Percentiles rank a stretch among this genome's conserved stretches.
Conservation (phyloP, 176 grass and related monocot genomes). For the Triticum monococcum region DNA sequence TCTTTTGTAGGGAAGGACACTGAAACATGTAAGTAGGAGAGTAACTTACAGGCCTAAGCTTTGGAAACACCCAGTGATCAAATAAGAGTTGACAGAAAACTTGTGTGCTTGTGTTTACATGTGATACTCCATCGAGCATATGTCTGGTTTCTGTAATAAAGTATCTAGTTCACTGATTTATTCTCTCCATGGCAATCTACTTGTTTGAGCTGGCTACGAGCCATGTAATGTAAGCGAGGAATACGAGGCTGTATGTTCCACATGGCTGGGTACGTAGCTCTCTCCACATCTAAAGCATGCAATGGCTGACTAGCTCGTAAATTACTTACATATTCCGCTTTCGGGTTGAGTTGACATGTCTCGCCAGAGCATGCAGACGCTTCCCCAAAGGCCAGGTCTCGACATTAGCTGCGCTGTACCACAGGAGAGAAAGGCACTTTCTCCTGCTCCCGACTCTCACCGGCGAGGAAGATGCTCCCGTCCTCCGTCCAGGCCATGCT, state of each 20-base stretch:
- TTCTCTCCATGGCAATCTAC: neutral
- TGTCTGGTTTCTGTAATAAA: neutral
- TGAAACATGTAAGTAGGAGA: neutral
- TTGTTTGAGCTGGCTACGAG: neutral
- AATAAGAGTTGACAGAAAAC: conserved; percentile 13
- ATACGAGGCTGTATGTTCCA: neutral
- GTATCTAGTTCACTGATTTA: neutral
- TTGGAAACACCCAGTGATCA: conserved; percentile 26
- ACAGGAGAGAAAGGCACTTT: neutral
- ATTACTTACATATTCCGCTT: neutral
- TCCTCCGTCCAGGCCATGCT: neutral
- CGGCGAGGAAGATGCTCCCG: neutral
- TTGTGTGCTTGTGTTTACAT: conserved; percentile 17
- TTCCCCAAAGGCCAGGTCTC: neutral
- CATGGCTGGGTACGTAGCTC: neutral
- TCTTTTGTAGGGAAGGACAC: neutral
- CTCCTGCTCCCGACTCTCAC: neutral
- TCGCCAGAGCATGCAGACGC: neutral
- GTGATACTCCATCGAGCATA: neutral
- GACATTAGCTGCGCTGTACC: neutral
- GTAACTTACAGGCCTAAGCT: neutral
- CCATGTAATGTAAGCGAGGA: neutral
- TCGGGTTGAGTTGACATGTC: neutral
- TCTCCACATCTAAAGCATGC: neutral
- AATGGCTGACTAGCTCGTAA: no score